Percentiles rank a stretch among this genome's conserved stretches.
These are phyloP conservation scores for Rhododendron vialii DNA, from an alignment of 148 eudicot species.

Conservation along the genomic window DNA sequence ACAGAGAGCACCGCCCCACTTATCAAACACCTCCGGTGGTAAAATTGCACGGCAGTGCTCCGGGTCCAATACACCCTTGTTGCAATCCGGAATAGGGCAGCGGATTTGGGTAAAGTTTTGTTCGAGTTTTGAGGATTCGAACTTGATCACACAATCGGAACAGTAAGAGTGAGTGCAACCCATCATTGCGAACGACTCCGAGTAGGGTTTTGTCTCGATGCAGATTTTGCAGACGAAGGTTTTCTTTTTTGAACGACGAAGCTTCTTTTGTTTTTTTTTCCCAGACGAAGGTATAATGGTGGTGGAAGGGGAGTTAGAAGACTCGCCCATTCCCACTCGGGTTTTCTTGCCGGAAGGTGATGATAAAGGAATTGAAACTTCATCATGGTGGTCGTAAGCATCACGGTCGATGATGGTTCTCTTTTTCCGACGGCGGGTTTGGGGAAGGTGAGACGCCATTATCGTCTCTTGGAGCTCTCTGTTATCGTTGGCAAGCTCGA, in stretches of 20 bases:
- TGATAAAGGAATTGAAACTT: neutral
- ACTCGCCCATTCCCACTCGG: conserved; percentile 29
- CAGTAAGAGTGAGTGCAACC: conserved; percentile 47
- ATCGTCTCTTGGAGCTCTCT: conserved; percentile 3
- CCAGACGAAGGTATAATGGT: neutral
- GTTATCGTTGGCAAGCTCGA: neutral
- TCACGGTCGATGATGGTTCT: neutral
- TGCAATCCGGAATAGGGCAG: no score
- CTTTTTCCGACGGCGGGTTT: neutral
- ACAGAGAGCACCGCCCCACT: no score
- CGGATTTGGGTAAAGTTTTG: conserved; percentile 21
- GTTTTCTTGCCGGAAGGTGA: neutral
- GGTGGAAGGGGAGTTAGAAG: conserved; percentile 21
- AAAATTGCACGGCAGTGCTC: no score
- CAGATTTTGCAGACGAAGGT: conserved; percentile 44
- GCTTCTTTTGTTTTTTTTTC: no score
- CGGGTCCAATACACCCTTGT: no score
- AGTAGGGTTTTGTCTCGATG: conserved; percentile 30
- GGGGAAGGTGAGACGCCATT: neutral
- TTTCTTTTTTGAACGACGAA: conserved; percentile 6
- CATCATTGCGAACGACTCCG: conserved; percentile 29
- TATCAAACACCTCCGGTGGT: no score
- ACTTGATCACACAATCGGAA: conserved; percentile 31
- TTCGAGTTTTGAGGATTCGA: conserved; percentile 37
- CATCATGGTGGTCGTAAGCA: conserved; percentile 13